Conservation (phyloP, 345 rosid species). For the thale cress (Arabidopsis thaliana) region TAIR10.1 NC_003070.9:28649501-28650000, state of each 20-base stretch:
- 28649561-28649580: slow-evolving; percentile 89
- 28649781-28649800: slow-evolving; percentile 79
- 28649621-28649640: slow-evolving; percentile 91
- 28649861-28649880: slow-evolving; percentile 83
- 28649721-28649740: background rate
- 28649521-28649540: slow-evolving; percentile 94
- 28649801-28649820: slow-evolving; percentile 97
- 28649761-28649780: slow-evolving; percentile 56
- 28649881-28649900: slow-evolving; percentile 69
- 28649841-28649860: slow-evolving; percentile 73
- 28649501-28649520: slow-evolving; percentile 92
- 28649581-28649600: slow-evolving; percentile 78
- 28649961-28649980: background rate
- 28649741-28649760: slow-evolving; percentile 8
- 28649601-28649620: slow-evolving; percentile 91
- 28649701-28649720: background rate
- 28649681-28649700: slow-evolving; percentile 72
- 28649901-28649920: slow-evolving; percentile 48
- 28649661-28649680: slow-evolving; percentile 84
- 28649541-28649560: slow-evolving; percentile 92
- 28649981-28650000: background rate
- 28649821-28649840: slow-evolving; percentile 77
- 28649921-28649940: slow-evolving; percentile 44
- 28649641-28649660: slow-evolving; percentile 90
- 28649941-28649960: background rate